Base-by-base conservation (phyloP, 2,329 filamentous ascomycete species). In the Elsinoe batatas region DNA sequence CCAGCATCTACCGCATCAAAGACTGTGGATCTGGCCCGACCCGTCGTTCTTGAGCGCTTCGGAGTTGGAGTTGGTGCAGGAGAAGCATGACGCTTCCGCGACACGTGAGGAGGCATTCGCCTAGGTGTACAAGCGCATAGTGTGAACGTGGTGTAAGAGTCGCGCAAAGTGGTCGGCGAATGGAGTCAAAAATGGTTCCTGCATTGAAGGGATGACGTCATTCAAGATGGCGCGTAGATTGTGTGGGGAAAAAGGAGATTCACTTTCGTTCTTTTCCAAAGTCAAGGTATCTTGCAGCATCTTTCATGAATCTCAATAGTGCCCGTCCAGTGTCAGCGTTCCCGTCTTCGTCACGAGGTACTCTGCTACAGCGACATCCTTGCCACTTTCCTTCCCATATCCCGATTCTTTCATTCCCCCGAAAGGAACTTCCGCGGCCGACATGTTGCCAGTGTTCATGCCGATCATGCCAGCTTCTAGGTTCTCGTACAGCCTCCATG, bases 381-480 rank as follows among this genome's bases (percentile, higher is more conserved):
- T 85, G 13, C 82, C 82, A 32, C 76, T 79, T 64, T 85, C 82
- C 67, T 85, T 85, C 18, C 82, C 82, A 64, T 85, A 85, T 0
- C 82, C 82, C 5, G 77, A 81, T 64, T 84, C 80, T 70, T 85
- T 85, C 63, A 84, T 83, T 2, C 82, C 82, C 15, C 82, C 82
- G 63, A 85, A 85, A 2, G 82, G 82, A 18, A 79, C 79, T 64
- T 85, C 82, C 0, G 82, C 82, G 1, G 82, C 81, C 1, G 81
- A 84, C n/a, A 76, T 73, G 62, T 84, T 83, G 15, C 80, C 80
- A 72, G 62, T 59, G 61, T 83, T 83, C 69, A 83, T 71, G 12
- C 82, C 83, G 63, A 86, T 82, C 83, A 85, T 86, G 3, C 82
- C 83, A 3, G 83, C 82, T 65, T 86, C 82, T 33, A 87, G 66